phyloP scores from a whole-genome alignment of 139 green algal species.

The Chlamydomonas sp. region DNA sequence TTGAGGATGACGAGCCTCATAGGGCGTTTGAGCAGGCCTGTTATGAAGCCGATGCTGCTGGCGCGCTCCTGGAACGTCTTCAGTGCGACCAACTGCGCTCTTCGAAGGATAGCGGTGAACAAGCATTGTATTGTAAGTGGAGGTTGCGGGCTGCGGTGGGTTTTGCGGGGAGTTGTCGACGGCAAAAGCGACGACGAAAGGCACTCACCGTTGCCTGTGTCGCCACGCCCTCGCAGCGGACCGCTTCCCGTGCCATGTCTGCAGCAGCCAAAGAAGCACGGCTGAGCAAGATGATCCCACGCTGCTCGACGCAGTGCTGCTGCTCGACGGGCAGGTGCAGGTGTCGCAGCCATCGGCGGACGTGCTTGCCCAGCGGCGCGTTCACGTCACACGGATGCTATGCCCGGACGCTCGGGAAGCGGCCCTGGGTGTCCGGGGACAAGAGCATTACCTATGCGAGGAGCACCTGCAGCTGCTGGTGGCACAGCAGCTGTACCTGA shows the following conservation, averaged over 20 bases:
- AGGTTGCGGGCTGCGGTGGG: not conserved
- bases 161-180: not conserved
- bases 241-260: not conserved
- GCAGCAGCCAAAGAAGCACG: not conserved
- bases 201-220: not conserved
- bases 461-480: slow-evolving; percentile 15
- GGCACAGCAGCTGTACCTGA: not conserved
- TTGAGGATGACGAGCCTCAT: too few relatives aligned
- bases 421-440: not conserved
- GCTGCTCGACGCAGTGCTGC: not conserved
- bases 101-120: not conserved
- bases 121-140: not conserved
- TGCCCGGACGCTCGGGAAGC: slow-evolving; percentile 6
- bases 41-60: not conserved
- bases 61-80: not conserved
- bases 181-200: not conserved
- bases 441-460: slow-evolving; percentile 13
- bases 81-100: not conserved
- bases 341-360: not conserved
- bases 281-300: not conserved
- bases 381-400: not conserved
- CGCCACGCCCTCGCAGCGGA: not conserved
- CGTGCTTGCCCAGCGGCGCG: not conserved
- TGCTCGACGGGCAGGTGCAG: not conserved
- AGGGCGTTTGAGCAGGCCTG: too few relatives aligned